Evolutionary conservation across 148 eudicot species (phyloP).

Genomic region (Dianthus caryophyllus): DNA sequence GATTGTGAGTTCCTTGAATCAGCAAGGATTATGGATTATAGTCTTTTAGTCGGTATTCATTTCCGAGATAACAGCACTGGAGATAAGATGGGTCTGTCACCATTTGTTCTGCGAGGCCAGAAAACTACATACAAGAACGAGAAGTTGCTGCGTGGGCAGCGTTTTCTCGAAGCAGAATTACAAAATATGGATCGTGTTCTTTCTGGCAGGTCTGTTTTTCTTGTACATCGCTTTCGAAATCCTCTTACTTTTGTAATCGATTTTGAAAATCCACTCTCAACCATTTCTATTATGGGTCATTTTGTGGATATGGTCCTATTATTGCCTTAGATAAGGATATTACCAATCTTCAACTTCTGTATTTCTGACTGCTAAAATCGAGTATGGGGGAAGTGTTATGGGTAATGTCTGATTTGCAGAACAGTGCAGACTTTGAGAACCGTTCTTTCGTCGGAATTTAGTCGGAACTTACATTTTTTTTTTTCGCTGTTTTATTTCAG

Average conservation of each 20-base stretch:
- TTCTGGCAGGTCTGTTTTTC: constrained; percentile 59
- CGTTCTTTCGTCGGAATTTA: too few species aligned
- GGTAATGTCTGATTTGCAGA: constrained; percentile 2
- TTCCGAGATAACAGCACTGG: constrained; percentile 72
- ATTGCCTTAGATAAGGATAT: constrained; percentile 18
- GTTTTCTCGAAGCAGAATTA: constrained; percentile 89
- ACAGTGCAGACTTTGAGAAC: background rate
- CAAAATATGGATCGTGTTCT: constrained; percentile 80
- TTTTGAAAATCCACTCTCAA: background rate
- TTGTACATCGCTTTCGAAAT: too few species aligned
- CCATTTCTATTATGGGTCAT: constrained; percentile 2
- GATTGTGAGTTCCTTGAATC: constrained; percentile 92
- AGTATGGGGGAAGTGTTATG: constrained; percentile 20
- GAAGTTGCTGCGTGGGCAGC: constrained; percentile 82
- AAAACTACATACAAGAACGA: constrained; percentile 74
- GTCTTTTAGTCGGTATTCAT: constrained; percentile 90
- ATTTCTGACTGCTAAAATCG: constrained; percentile 13
- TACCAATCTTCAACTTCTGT: constrained; percentile 9
- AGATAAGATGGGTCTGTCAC: constrained; percentile 77
- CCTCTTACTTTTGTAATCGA: too few species aligned
- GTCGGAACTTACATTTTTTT: too few species aligned
- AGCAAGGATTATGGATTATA: constrained; percentile 94
- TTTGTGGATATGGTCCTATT: constrained; percentile 14
- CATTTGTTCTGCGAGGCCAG: constrained; percentile 44
- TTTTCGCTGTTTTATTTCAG: constrained; percentile 41